Evolutionary conservation across 1,284 basidiomycete species (phyloP), one percentile per base, ranked within the genome.

Genomic region (Leccinum colubrinum): DNA sequence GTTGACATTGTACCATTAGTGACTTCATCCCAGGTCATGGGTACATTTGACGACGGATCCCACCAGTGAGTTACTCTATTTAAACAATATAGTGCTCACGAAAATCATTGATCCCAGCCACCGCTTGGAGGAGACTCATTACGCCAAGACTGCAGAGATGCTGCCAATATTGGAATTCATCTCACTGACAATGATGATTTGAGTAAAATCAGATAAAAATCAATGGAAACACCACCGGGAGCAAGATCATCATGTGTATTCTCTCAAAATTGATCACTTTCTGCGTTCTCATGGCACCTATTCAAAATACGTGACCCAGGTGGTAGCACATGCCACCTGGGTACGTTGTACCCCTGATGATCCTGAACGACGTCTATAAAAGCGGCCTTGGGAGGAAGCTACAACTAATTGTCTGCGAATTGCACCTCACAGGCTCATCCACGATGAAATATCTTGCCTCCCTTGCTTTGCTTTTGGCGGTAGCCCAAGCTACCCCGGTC

Each of bases 371-470:
- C 4, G 30, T 2, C 59, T 64, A 68, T 71, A 70, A 70, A 62
- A 56, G 39, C 39, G 6, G 12, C 27, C 3, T 39, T 6, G 22
- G 27, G 39, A 20, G 22, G 30, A 30, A 30, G 27, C 3, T 46
- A 14, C 14, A 30, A 9, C 9, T 53, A 35, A 14, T 58, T 43
- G 22, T 61, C 48, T 48, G 43, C 51, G 46, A 30, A 30, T n/a
- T 7, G 37, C 7, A 50, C 27, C 15, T 41, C 17, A 14, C 50
- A 17, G 17, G 27, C 30, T 30, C 33, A 17, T 20, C 37, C 30
- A 51, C 4, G 8, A 71, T 74, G 72, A 73, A 68, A 50, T 64
- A 51, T 56, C 54, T 71, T 41, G 48, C 59, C 14, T 55, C 55
- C 12, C 56, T 72, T 33, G 57, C 64, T 35, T 52, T 73, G 20